Evolutionary conservation across 768 basidiomycete genomes (phyloP).

Genomic region (Psilocybe sp.): DNA sequence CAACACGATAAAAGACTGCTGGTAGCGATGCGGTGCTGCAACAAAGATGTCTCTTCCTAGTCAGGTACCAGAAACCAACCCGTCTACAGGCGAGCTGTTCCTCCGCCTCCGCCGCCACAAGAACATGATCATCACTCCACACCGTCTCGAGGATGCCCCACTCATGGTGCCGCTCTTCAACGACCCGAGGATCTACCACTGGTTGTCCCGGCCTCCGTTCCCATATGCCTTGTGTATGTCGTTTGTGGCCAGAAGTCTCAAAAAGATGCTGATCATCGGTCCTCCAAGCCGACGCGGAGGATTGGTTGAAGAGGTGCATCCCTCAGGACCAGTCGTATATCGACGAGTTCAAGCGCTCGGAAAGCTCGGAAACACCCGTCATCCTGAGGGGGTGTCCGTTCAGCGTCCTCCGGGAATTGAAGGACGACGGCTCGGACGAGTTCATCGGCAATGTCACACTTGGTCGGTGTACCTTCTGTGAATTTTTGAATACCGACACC

Average conservation of each 20-base stretch:
- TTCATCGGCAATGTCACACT: conserved; percentile 49
- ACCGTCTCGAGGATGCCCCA: conserved; percentile 43
- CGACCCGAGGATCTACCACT: conserved; percentile 43
- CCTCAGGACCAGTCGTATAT: conserved; percentile 16
- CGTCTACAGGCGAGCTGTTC: conserved; percentile 39
- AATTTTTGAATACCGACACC: conserved; percentile 15
- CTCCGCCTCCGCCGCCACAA: conserved; percentile 48
- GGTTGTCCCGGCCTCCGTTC: conserved; percentile 46
- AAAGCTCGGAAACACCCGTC: conserved; percentile 25
- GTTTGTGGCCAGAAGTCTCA: background rate
- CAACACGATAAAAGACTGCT: no score
- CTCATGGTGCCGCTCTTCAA: conserved; percentile 40
- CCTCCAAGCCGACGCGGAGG: no score
- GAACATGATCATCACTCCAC: conserved; percentile 60
- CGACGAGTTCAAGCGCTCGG: conserved; percentile 27
- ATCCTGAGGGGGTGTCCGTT: conserved; percentile 48
- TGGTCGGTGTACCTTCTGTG: conserved; percentile 23
- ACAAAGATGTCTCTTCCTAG: no score
- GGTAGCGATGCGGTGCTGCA: no score
- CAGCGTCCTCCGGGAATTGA: conserved; percentile 48
- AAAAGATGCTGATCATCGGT: background rate
- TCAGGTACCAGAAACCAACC: conserved; percentile 12
- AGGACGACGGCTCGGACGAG: conserved; percentile 52
- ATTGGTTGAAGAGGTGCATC: no score
- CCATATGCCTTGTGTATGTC: conserved; percentile 45